phyloP scores from a whole-genome alignment of 2,329 filamentous ascomycete species.

The Fusarium luffae region DNA sequence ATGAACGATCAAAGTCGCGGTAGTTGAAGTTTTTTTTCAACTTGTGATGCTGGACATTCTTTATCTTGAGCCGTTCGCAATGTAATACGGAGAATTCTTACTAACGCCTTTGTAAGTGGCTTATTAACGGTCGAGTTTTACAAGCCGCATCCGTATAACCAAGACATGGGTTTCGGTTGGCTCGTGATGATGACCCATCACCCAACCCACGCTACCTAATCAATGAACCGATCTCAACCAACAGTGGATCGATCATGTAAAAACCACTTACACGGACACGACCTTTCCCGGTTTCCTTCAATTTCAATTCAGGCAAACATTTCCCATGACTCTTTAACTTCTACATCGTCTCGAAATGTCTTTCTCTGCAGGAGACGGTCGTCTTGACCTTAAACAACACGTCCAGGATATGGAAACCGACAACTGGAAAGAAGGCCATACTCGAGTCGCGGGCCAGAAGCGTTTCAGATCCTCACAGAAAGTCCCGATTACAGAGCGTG shows the following conservation, averaged over 20 bases:
- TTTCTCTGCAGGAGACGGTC: conserved; percentile 14
- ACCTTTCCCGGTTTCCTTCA: not conserved
- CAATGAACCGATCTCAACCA: not conserved
- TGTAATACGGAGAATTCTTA: not conserved
- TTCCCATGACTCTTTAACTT: not conserved
- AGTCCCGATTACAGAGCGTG: conserved; percentile 36
- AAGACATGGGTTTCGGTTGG: not conserved
- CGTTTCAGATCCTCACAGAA: conserved; percentile 28
- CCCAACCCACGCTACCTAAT: conserved; percentile 2
- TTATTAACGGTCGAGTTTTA: not conserved
- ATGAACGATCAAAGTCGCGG: not conserved
- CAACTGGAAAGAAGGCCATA: conserved; percentile 46
- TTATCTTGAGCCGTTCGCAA: not conserved
- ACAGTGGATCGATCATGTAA: conserved; percentile 11
- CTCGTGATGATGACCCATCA: conserved; percentile 3
- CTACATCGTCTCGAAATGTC: conserved; percentile 1
- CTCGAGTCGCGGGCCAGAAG: conserved; percentile 40
- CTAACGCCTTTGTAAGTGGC: not conserved
- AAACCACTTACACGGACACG: not conserved
- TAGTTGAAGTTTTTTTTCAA: not conserved
- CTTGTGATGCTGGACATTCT: not conserved
- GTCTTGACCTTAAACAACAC: conserved; percentile 31
- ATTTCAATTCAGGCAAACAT: not conserved
- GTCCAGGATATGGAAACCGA: conserved; percentile 39
- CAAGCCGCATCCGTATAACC: not conserved